phyloP scores from a whole-genome alignment of 352 stramenopile genomes.

The Elongisporangium undulatum region DNA sequence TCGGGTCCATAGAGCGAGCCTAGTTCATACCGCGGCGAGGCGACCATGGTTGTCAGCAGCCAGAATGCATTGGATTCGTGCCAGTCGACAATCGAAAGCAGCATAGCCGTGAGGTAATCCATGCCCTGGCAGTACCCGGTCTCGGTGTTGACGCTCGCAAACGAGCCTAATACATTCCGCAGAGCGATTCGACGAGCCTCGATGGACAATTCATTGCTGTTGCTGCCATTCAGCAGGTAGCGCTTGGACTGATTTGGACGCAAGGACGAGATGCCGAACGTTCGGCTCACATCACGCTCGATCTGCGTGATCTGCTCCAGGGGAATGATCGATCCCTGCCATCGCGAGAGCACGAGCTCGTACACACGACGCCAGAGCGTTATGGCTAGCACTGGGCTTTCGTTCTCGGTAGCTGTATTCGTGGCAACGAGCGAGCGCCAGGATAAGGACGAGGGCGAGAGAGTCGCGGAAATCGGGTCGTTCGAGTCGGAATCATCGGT shows the following conservation, averaged over 20 bases:
- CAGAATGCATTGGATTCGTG: conserved; percentile 65
- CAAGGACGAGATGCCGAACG: conserved; percentile 58
- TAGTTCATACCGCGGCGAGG: conserved; percentile 51
- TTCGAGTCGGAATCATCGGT: conserved; percentile 38
- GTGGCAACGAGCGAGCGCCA: conserved; percentile 7
- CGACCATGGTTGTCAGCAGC: conserved; percentile 54
- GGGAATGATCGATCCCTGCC: conserved; percentile 17
- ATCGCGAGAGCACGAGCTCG: conserved; percentile 42
- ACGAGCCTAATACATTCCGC: conserved; percentile 54
- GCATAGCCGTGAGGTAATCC: conserved; percentile 57
- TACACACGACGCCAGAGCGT: conserved; percentile 31
- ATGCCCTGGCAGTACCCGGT: conserved; percentile 78
- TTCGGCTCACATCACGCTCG: conserved; percentile 53
- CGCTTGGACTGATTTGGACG: conserved; percentile 23
- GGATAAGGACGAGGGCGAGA: conserved; percentile 6
- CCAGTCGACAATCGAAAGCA: conserved; percentile 66
- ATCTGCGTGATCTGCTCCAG: conserved; percentile 67
- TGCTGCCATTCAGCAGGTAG: conserved; percentile 12
- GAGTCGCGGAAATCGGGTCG: conserved; percentile 4
- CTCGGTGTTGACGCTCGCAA: conserved; percentile 61
- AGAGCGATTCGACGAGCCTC: conserved; percentile 35
- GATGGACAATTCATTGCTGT: conserved; percentile 8
- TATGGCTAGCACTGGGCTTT: not conserved
- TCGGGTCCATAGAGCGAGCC: conserved; percentile 54
- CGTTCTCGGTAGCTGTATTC: conserved; percentile 11